phyloP scores from a whole-genome alignment of 2,329 filamentous ascomycete genomes.

The Colletotrichum sp. region DNA sequence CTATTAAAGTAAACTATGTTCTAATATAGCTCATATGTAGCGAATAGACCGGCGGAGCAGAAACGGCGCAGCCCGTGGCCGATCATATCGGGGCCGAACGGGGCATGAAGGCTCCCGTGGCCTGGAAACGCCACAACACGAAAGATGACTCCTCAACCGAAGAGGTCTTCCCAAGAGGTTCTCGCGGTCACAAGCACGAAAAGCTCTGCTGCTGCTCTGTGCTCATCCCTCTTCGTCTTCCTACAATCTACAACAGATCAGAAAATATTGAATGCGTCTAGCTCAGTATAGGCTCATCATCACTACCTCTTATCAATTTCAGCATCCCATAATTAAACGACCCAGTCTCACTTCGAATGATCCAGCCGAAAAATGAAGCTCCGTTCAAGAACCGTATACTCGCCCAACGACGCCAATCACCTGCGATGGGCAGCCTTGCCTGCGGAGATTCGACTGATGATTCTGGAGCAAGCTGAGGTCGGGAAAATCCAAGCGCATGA shows the following conservation, averaged over 20 bases:
- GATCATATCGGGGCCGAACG: fast-evolving
- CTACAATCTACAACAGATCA: not conserved
- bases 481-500: not conserved
- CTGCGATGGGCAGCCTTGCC: not conserved
- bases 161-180: not conserved
- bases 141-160: not conserved
- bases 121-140: not conserved
- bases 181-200: not conserved
- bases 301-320: not conserved
- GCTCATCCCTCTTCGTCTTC: not conserved
- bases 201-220: not conserved
- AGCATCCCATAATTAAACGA: not conserved
- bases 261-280: not conserved
- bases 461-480: not conserved
- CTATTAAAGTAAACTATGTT: too few relatives aligned
- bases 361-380: not conserved
- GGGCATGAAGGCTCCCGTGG: not conserved
- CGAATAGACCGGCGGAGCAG: too few relatives aligned
- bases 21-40: fast-evolving
- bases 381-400: not conserved
- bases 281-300: not conserved
- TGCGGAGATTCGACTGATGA: not conserved
- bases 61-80: too few relatives aligned
- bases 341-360: not conserved
- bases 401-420: not conserved